These are phyloP conservation scores for Austropuccinia psidii DNA, from an alignment of 1,284 basidiomycete species.

Conservation along the genomic window DNA sequence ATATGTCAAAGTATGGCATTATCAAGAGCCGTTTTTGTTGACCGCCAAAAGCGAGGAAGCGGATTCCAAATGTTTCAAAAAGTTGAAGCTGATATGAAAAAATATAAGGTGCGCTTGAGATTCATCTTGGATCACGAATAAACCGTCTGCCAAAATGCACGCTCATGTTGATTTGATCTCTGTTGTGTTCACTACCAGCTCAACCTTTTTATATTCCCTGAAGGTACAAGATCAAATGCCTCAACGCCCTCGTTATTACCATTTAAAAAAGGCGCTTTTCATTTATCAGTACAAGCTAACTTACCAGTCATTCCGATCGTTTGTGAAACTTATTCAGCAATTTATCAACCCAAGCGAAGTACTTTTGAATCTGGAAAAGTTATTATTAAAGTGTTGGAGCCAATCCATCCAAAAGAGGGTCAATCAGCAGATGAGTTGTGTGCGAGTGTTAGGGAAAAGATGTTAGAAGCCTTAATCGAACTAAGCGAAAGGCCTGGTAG, in stretches of 20 bases:
- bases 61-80: conserved; percentile 69
- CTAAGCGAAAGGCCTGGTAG: conserved; percentile 10
- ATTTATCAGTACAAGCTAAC: conserved; percentile 71
- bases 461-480: conserved; percentile 21
- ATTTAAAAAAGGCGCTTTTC: conserved; percentile 98
- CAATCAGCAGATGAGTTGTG: conserved; percentile 18
- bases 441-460: background rate
- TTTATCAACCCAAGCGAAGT: conserved; percentile 40
- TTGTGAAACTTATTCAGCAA: conserved; percentile 61
- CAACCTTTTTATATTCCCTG: conserved; percentile 84
- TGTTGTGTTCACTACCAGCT: conserved; percentile 49
- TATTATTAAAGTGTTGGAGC: conserved; percentile 57
- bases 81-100: conserved; percentile 75
- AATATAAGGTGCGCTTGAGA: conserved; percentile 50
- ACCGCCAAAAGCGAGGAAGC: conserved; percentile 67
- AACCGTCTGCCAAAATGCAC: background rate
- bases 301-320: conserved; percentile 70
- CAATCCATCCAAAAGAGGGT: background rate
- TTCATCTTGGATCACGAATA: background rate
- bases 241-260: conserved; percentile 64
- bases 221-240: conserved; percentile 75
- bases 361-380: conserved; percentile 70
- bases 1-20: conserved; percentile 56
- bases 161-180: background rate
- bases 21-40: conserved; percentile 87